Base-by-base conservation (phyloP, 495 filamentous ascomycete species). In the Oidiodendron maius region DNA sequence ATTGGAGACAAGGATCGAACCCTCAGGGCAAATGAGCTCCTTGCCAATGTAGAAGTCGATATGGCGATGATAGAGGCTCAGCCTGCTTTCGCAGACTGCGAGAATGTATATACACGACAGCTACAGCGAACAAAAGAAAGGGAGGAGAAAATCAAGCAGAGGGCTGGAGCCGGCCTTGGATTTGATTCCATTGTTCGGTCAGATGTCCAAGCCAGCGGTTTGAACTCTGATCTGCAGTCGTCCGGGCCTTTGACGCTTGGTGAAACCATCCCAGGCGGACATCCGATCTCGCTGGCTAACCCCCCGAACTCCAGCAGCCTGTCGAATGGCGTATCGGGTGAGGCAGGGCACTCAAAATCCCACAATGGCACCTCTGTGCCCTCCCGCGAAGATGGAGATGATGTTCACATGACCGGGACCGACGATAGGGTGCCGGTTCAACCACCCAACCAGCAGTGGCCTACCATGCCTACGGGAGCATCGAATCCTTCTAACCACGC, bases 11-110 rank as follows among this genome's bases (percentile, higher is more conserved):
- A 80, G 48, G 87, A 95, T 25, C 72, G 88, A 17, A 73, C 79
- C 13, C 63, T 95, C 45, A 89, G 90, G 51, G 89, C 89, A 1
- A 94, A 90, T 52, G 93, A 98, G 64, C 80, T 98, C 39, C 66
- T 86, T 3, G 79, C 88, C 13, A 96, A 96, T 61, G 89, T 94
- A 2, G 89, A 95, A 56, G 90, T 97, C 12, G 93, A 96, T 62
- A 80, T 96, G 50, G 71, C 75, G 12, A 75, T 74, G 22, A 81
- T 95, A 28, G 78, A 83, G 48, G 69, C 72, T 26, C 74, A 81
- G 17, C 82, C 91, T 36, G 72, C 81, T 10, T 70, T 87, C 2
- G 74, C 73, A 3, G 83, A 87, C 52, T 86, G 83, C 53, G 84
- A 89, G 53, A 73, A 77, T 40, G 75, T 91, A 6, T 91, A 89